Conservation (phyloP, 1,139 yeast genomes). For the Debaryomyces singareniensis region DNA sequence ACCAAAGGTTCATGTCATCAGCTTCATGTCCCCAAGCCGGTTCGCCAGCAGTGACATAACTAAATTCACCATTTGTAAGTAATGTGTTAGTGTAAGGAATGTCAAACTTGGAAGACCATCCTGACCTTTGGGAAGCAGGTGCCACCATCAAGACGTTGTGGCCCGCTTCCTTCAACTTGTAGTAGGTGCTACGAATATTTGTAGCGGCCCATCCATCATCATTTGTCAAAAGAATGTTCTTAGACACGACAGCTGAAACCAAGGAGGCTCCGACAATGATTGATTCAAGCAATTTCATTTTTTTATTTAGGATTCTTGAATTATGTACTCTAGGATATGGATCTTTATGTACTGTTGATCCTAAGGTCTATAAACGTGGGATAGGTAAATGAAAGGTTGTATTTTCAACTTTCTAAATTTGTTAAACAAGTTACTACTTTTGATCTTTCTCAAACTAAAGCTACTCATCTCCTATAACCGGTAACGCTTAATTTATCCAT, state of each 20-base stretch:
- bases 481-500: too few relatives aligned
- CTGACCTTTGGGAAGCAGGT: conserved; percentile 55
- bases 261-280: conserved; percentile 8
- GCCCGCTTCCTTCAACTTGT: conserved; percentile 47
- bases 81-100: conserved; percentile 38
- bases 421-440: too few relatives aligned
- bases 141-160: conserved; percentile 52
- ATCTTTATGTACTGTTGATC: not conserved
- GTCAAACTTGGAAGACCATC: conserved; percentile 50
- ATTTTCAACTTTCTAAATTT: too few relatives aligned
- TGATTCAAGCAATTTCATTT: not conserved
- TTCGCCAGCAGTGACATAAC: conserved; percentile 33
- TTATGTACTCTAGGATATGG: not conserved
- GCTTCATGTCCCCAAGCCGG: conserved; percentile 46
- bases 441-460: too few relatives aligned
- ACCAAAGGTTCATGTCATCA: conserved; percentile 39
- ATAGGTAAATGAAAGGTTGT: too few relatives aligned
- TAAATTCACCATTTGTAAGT: conserved; percentile 36
- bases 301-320: not conserved
- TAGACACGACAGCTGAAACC: conserved; percentile 17
- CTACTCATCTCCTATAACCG: too few relatives aligned
- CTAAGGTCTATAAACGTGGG: not conserved
- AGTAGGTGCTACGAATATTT: conserved; percentile 54
- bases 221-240: conserved; percentile 51
- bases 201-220: conserved; percentile 59